Conservation (phyloP, 169 alveolate species). For the Plasmodium cynomolgi region DNA sequence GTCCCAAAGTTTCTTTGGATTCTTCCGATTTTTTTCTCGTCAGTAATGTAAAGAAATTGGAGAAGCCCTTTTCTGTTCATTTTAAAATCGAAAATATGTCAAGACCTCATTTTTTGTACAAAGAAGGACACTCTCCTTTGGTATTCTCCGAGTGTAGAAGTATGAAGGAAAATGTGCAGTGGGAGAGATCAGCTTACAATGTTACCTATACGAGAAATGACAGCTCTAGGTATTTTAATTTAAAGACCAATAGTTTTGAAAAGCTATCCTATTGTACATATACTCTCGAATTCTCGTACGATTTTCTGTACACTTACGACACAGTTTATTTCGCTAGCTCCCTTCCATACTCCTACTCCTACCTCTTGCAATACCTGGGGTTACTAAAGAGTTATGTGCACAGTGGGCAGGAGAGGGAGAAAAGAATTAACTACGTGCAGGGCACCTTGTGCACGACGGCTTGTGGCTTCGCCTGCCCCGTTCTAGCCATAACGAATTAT, state of each 20-base stretch:
- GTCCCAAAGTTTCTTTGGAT: constrained; percentile 16
- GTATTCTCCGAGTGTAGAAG: constrained; percentile 41
- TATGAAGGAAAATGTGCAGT: constrained; percentile 16
- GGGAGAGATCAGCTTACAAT: constrained; percentile 71
- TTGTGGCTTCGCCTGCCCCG: constrained; percentile 43
- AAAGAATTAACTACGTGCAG: constrained; percentile 30
- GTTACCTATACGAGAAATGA: constrained; percentile 40
- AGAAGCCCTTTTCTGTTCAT: constrained; percentile 48
- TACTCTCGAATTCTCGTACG: constrained; percentile 43
- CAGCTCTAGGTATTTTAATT: constrained; percentile 14
- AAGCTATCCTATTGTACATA: constrained; percentile 7
- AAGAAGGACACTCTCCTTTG: constrained; percentile 71
- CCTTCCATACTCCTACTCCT: constrained; percentile 45
- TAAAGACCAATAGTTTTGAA: constrained; percentile 36
- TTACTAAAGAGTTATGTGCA: constrained; percentile 1
- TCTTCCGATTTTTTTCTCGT: constrained; percentile 26
- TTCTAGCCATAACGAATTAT: constrained; percentile 40
- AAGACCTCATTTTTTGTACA: constrained; percentile 50
- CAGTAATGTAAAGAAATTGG: constrained; percentile 13
- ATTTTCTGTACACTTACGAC: constrained; percentile 38
- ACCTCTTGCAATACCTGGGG: constrained; percentile 19
- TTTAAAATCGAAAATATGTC: constrained; percentile 65
- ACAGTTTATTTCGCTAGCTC: constrained; percentile 67
- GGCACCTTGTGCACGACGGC: constrained; percentile 29
- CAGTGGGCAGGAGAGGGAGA: not conserved